Evolutionary conservation across 345 rosid species (phyloP), one percentile per base, ranked within the genome.

Genomic region (Mangifera indica): DNA sequence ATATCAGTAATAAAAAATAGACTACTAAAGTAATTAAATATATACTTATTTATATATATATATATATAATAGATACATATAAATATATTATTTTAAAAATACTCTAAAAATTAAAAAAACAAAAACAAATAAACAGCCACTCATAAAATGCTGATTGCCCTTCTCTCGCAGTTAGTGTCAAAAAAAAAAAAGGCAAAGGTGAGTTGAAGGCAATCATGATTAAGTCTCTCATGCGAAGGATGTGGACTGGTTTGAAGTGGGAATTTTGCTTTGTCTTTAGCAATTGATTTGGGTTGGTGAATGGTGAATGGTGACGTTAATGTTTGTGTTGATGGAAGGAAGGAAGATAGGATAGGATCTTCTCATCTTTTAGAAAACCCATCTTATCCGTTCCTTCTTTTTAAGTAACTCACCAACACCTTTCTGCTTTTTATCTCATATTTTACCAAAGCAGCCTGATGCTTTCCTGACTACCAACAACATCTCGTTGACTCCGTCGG

Each of bases 301-400:
- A 24, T 17, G 7, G 54, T 15, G 54, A 26, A 29, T 17, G 7
- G 54, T 15, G 20, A n/a, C n/a, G n/a, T n/a, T n/a, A n/a, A n/a
- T n/a, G n/a, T n/a, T n/a, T 32, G 37, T 21, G 52, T 66, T 63
- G 21, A 65, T 4, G 7, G 18, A n/a, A n/a, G n/a, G n/a, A n/a
- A n/a, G n/a, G n/a, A n/a, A n/a, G n/a, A n/a, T n/a, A n/a, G n/a
- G 74, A 69, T 42, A n/a, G 54, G 20, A 34, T 70, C 68, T 52
- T 3, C 29, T 22, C 26, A 63, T 66, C 74, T 59, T 58, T 63
- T 26, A 0, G 67, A 69, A 79, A 69, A 62, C 63, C 14, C 17
- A 24, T 45, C 26, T 40, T 67, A 72, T 18, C 60, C 29, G 56
- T 71, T 45, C 26, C 26, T 14, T 71, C 29, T 79, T 62, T 68